These are phyloP conservation scores for Plasmodium sp. DNA, from an alignment of 169 alveolate species.

Conservation along the genomic window DNA sequence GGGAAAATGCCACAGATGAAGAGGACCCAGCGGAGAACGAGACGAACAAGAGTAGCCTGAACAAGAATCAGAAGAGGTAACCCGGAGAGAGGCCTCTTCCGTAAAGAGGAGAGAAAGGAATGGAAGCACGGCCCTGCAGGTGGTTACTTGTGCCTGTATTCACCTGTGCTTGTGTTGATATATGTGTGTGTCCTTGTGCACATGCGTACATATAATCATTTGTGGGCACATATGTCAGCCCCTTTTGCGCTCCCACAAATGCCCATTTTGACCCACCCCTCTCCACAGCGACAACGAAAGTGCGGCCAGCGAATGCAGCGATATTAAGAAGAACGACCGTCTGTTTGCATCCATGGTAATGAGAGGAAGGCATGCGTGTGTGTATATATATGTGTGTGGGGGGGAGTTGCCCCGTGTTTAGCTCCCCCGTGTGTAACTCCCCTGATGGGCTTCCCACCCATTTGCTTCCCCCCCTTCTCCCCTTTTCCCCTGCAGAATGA, in stretches of 20 bases:
- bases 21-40: constrained; percentile 9
- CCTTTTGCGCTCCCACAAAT: not conserved
- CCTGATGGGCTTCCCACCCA: no score
- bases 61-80: constrained; percentile 57
- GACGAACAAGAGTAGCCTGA: constrained; percentile 6
- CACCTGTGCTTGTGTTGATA: not conserved
- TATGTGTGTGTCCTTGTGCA: not conserved
- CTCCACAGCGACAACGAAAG: constrained; percentile 49
- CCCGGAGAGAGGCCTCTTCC: not conserved
- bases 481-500: constrained; percentile 18
- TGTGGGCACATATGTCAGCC: not conserved
- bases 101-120: not conserved
- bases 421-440: not conserved
- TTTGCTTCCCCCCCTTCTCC: not conserved
- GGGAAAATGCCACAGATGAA: not conserved
- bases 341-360: constrained; percentile 62
- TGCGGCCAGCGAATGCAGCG: constrained; percentile 34
- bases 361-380: not conserved
- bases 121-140: not conserved
- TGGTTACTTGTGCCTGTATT: not conserved
- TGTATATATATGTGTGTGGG: not conserved
- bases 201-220: not conserved
- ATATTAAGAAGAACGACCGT: constrained; percentile 62
- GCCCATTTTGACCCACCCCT: not conserved
- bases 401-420: not conserved